Evolutionary conservation across 495 filamentous ascomycete species (phyloP).

Genomic region (Penicillium parvum): DNA sequence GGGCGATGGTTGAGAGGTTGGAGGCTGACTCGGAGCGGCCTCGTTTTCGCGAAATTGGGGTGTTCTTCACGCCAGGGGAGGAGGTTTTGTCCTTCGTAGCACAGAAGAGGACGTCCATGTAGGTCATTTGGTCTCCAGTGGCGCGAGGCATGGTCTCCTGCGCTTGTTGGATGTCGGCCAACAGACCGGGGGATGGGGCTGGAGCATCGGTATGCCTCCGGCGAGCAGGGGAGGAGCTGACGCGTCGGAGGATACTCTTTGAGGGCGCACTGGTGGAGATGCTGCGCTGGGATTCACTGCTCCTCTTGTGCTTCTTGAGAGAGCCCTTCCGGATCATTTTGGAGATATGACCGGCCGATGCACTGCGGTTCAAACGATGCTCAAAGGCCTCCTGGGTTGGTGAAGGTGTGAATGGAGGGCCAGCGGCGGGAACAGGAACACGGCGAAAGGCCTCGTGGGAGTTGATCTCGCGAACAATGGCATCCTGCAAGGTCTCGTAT

Average conservation of each 20-base stretch:
- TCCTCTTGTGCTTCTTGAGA: conserved; percentile 30
- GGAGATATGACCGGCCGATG: conserved; percentile 28
- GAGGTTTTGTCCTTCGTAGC: conserved; percentile 19
- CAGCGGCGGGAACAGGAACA: conserved; percentile 33
- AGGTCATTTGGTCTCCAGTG: conserved; percentile 26
- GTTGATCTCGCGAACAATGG: conserved; percentile 46
- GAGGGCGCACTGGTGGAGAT: conserved; percentile 32
- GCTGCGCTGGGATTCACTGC: conserved; percentile 31
- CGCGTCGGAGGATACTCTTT: conserved; percentile 19
- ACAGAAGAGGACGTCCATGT: conserved; percentile 31
- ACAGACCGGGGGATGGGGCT: conserved; percentile 30
- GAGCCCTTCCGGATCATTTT: conserved; percentile 33
- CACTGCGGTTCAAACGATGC: conserved; percentile 16
- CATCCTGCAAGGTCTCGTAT: conserved; percentile 44
- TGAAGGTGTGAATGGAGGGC: conserved; percentile 37
- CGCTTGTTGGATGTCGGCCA: conserved; percentile 20
- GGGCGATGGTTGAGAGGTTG: conserved; percentile 7
- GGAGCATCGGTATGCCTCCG: conserved; percentile 43
- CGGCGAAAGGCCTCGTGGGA: conserved; percentile 45
- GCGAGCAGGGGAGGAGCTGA: conserved; percentile 18
- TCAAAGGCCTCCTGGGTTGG: conserved; percentile 24
- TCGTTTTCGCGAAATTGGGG: conserved; percentile 6
- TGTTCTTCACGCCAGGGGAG: conserved; percentile 1
- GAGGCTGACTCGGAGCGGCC: conserved; percentile 17
- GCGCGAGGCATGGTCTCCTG: not conserved